These are phyloP conservation scores for Cynara cardunculus DNA, from an alignment of 129 eudicot genomes.

Conservation along the genomic window DNA sequence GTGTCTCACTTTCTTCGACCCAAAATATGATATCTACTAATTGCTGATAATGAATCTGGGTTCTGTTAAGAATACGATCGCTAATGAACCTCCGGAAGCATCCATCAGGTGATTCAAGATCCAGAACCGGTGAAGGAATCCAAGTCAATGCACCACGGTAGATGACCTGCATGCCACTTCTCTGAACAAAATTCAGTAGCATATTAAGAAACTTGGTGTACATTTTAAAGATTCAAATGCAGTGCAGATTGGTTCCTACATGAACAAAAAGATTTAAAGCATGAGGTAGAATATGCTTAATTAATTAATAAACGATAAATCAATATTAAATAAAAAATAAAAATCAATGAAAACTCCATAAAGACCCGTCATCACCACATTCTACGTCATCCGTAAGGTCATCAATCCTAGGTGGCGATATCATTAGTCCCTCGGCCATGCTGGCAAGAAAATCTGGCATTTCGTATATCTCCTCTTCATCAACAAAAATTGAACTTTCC, in stretches of 20 bases:
- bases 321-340: not conserved
- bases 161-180: not conserved
- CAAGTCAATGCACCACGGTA: not conserved
- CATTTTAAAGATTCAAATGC: not conserved
- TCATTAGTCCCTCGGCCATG: slow-evolving; percentile 65
- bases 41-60: not conserved
- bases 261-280: not conserved
- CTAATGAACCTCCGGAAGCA: not conserved
- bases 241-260: not conserved
- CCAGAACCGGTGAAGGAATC: not conserved
- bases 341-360: slow-evolving; percentile 31
- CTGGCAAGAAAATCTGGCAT: slow-evolving; percentile 53
- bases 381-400: slow-evolving; percentile 10
- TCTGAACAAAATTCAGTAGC: not conserved
- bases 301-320: not conserved
- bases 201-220: not conserved
- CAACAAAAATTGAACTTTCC: slow-evolving; percentile 20
- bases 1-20: not conserved
- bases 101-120: not conserved
- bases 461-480: slow-evolving; percentile 48
- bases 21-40: too few relatives aligned
- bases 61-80: not conserved
- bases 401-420: slow-evolving; percentile 51
- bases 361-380: slow-evolving; percentile 3
- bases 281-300: not conserved